Percentiles rank a stretch among this genome's conserved stretches.
Conservation (phyloP, 1,284 basidiomycete species). For the Fomitiporia mediterranea region DNA sequence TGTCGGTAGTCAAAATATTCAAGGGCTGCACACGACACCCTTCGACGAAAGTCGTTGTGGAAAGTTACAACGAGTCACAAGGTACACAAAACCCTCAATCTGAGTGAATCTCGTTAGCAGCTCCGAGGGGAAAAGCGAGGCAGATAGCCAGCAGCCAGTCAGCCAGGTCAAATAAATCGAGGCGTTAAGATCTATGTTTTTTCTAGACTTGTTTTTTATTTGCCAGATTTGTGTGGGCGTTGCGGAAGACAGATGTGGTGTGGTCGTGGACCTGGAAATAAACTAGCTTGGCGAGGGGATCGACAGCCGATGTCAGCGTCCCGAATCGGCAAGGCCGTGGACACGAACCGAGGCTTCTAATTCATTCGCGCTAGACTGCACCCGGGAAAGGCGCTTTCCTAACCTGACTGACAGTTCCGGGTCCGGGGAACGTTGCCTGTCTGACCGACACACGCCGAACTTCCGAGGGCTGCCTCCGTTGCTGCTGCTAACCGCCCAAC, state of each 20-base stretch:
- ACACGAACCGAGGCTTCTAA: neutral
- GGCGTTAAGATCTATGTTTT: too few relatives aligned
- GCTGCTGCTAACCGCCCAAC: neutral
- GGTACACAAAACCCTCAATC: too few relatives aligned
- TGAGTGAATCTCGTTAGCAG: too few relatives aligned
- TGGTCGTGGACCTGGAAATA: neutral
- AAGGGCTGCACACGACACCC: neutral
- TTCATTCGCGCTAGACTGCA: neutral
- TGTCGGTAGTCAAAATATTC: neutral
- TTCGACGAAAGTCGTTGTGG: neutral
- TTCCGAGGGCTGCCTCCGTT: too few relatives aligned
- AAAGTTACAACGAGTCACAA: too few relatives aligned
- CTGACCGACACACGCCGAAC: too few relatives aligned
- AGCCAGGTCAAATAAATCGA: neutral
- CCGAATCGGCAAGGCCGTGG: neutral
- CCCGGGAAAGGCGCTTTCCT: neutral
- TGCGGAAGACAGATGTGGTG: neutral
- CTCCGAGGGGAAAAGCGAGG: too few relatives aligned
- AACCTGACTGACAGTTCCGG: too few relatives aligned
- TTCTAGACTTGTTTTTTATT: neutral
- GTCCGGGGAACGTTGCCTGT: too few relatives aligned
- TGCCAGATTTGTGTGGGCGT: neutral
- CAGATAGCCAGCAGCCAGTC: too few relatives aligned
- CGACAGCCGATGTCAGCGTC: neutral
- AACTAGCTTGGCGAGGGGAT: neutral